Conservation (phyloP, 2,329 filamentous ascomycete species). For the Niveomyces coronatus region DNA sequence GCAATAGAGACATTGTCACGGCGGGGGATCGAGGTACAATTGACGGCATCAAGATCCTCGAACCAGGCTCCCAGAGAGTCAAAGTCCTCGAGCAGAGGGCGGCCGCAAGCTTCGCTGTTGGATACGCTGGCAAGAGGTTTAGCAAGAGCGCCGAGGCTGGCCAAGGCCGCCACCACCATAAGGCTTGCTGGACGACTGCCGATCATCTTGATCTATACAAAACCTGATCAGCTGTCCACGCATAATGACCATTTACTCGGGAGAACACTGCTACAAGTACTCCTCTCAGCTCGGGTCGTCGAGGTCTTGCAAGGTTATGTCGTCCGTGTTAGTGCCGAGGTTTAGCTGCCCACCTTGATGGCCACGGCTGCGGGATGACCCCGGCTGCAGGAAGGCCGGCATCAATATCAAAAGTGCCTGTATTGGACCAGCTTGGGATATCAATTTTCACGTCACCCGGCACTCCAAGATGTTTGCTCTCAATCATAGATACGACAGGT, state of each 20-base stretch:
- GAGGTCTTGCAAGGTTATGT: neutral
- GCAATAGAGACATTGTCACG: conserved; percentile 14
- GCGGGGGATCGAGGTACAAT: conserved; percentile 16
- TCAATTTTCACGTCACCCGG: neutral
- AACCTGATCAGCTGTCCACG: no score
- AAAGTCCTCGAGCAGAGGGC: conserved; percentile 12
- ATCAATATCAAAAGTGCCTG: no score
- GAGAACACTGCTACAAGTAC: neutral
- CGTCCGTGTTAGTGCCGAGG: conserved; percentile 2
- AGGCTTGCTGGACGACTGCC: neutral
- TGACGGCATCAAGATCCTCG: conserved; percentile 26
- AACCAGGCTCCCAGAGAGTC: conserved; percentile 30
- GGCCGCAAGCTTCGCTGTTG: neutral
- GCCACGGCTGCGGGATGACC: neutral
- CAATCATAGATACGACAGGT: no score
- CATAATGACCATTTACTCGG: no score
- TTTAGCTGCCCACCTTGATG: conserved; percentile 4
- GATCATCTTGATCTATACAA: neutral
- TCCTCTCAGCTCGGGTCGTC: neutral
- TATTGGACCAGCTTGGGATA: no score
- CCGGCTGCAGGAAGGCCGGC: no score
- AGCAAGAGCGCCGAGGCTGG: neutral
- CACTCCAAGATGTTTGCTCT: no score
- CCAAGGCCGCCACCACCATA: conserved; percentile 1
- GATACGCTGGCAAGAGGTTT: neutral